phyloP scores from a whole-genome alignment of 2,329 filamentous ascomycete species.

The Aspergillus proliferans region DNA sequence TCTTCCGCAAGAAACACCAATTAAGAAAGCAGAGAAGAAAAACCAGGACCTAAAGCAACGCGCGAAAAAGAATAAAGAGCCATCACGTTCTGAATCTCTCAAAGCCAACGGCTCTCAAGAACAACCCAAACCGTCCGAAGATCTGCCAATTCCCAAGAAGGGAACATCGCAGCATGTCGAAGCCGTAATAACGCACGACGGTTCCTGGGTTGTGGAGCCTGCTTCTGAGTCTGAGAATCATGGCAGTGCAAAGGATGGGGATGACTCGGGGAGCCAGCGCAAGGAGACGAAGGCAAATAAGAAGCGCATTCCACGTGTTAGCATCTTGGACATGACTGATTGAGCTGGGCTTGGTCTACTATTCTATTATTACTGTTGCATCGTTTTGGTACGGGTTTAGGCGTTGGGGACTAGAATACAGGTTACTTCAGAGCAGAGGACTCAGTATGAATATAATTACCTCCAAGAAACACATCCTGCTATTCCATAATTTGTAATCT shows the following conservation, averaged over 20 bases:
- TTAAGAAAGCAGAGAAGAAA: not conserved
- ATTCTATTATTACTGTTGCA: not conserved
- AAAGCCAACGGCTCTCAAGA: not conserved
- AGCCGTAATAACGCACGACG: not conserved
- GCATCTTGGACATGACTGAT: slow-evolving; percentile 26
- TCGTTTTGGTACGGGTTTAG: no score
- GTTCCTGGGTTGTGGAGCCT: not conserved
- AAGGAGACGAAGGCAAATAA: slow-evolving; percentile 9
- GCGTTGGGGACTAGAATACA: no score
- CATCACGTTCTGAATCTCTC: not conserved
- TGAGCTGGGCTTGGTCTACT: not conserved
- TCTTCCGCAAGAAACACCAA: not conserved
- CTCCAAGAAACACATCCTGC: no score
- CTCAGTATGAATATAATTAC: no score
- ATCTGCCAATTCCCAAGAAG: not conserved
- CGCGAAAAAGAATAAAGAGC: not conserved
- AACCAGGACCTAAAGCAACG: not conserved
- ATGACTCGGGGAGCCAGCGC: not conserved
- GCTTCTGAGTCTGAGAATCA: not conserved
- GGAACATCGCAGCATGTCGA: not conserved
- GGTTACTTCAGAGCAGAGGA: no score
- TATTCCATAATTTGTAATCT: no score
- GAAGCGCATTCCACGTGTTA: slow-evolving; percentile 28
- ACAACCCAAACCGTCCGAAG: not conserved
- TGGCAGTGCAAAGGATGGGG: no score